Base-by-base conservation (phyloP, 164 flowering plant genomes). In the Stephania cephalantha region DNA sequence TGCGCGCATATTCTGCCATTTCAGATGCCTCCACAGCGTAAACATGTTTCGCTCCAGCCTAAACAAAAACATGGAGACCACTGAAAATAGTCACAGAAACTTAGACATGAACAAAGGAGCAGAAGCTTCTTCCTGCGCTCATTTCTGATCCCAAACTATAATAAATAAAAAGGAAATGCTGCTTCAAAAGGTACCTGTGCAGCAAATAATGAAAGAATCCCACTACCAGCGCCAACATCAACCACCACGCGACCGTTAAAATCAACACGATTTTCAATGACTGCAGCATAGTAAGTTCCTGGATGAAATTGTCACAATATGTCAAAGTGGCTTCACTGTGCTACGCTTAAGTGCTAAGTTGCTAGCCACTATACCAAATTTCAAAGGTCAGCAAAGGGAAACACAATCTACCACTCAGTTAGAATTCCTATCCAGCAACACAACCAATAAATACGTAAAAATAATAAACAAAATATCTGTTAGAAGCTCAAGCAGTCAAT, bases 201-300 rank as follows among this genome's bases (percentile, higher is more conserved):
- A 73, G 98, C 99, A 88, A 96, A 96, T 73, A 96, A 83, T 45
- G 99, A 96, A 84, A 96, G 87, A 78, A 96, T 96, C 65, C 99
- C 99, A 86, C 99, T 96, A 79, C 99, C 99, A 85, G 99, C 99
- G 78, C 98, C 99, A 76, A 96, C 99, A 85, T 96, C 99, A 84
- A 96, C 98, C 46, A 96, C 99, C 68, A 96, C 95, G 71, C 97
- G 93, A 68, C 86, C 98, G 77, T 44, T 45, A 78, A 96, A 92
- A 84, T 94, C 98, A 45, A 78, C 83, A 78, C 93, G 97, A 75
- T 96, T 96, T 85, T 94, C 98, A 71, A 96, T 86, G 12, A 96
- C 91, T 44, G 99, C 99, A 76, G 98, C 95, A 86, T 87, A 91
- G 80, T 96, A 96, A 46, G 97, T 87, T 79, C 98, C 99, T 96